phyloP scores from a whole-genome alignment of 768 basidiomycete genomes.

The Suillus subalutaceus region DNA sequence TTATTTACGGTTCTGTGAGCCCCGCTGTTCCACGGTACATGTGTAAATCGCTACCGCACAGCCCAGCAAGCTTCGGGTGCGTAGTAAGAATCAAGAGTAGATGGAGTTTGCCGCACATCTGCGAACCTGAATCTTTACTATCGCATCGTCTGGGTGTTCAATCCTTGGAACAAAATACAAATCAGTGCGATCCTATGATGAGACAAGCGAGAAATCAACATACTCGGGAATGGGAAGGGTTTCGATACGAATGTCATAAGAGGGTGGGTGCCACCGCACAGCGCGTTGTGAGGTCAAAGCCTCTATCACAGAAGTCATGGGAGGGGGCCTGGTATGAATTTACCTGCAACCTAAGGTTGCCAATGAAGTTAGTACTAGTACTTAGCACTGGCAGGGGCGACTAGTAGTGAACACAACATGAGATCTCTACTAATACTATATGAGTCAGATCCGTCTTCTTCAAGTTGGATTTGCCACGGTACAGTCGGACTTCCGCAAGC shows the following conservation, averaged over 20 bases:
- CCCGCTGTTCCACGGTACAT: constrained; percentile 68
- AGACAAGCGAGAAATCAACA: constrained; percentile 27
- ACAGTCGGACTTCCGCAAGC: too few species aligned
- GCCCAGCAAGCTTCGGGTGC: constrained; percentile 54
- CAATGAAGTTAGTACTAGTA: too few species aligned
- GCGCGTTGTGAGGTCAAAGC: constrained; percentile 35
- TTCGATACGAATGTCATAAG: constrained; percentile 74
- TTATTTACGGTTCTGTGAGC: constrained; percentile 53
- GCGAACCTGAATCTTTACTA: constrained; percentile 71
- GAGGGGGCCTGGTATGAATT: too few species aligned
- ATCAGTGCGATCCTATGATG: neutral
- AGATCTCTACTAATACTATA: too few species aligned
- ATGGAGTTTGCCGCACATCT: neutral
- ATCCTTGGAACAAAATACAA: constrained; percentile 45
- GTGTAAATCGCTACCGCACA: constrained; percentile 80
- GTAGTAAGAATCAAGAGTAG: constrained; percentile 1
- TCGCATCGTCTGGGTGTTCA: constrained; percentile 74
- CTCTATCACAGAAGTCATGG: constrained; percentile 9
- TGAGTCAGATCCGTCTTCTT: too few species aligned
- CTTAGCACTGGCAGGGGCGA: too few species aligned
- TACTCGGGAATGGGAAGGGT: constrained; percentile 55
- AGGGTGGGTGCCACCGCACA: constrained; percentile 67
- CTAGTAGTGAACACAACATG: too few species aligned
- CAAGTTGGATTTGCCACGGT: too few species aligned
- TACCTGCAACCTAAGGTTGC: too few species aligned